These are phyloP conservation scores for Amauroascus niger DNA, from an alignment of 2,329 filamentous ascomycete species.

Conservation along the genomic window DNA sequence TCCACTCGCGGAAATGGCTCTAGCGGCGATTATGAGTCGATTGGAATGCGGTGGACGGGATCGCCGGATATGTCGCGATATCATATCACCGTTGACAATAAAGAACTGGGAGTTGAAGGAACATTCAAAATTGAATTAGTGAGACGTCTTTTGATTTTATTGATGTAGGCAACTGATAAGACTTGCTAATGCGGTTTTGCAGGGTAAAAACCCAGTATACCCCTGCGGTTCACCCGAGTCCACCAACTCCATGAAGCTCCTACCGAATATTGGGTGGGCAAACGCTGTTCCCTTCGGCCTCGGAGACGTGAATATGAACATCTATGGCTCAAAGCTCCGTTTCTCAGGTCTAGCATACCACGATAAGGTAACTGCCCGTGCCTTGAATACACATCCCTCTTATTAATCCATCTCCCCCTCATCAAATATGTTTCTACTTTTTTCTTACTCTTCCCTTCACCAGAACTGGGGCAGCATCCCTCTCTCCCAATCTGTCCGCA, in stretches of 20 bases:
- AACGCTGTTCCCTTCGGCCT: conserved; percentile 31
- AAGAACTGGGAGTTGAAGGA: conserved; percentile 13
- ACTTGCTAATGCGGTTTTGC: neutral
- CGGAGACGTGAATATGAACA: conserved; percentile 24
- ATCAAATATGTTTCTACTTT: neutral
- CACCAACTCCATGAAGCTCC: conserved; percentile 19
- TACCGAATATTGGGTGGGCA: conserved; percentile 33
- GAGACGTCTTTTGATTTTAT: neutral
- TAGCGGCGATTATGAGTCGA: conserved; percentile 12
- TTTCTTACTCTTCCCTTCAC: neutral
- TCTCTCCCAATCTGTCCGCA: conserved; percentile 26
- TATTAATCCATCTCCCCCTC: neutral
- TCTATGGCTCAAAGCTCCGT: conserved; percentile 24
- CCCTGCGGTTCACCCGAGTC: conserved; percentile 5
- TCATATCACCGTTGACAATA: conserved; percentile 11
- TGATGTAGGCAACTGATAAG: neutral
- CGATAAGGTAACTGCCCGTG: conserved; percentile 31
- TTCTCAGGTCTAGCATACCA: conserved; percentile 38
- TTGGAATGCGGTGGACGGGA: conserved; percentile 16
- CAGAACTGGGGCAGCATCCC: conserved; percentile 38
- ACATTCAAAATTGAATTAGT: conserved; percentile 15
- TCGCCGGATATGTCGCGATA: conserved; percentile 15
- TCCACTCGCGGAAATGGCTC: conserved; percentile 10
- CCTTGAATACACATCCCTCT: neutral
- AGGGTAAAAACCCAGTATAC: conserved; percentile 7